These are phyloP conservation scores for Fermentozyma sake DNA, from an alignment of 1,139 yeast genomes.

Conservation along the genomic window DNA sequence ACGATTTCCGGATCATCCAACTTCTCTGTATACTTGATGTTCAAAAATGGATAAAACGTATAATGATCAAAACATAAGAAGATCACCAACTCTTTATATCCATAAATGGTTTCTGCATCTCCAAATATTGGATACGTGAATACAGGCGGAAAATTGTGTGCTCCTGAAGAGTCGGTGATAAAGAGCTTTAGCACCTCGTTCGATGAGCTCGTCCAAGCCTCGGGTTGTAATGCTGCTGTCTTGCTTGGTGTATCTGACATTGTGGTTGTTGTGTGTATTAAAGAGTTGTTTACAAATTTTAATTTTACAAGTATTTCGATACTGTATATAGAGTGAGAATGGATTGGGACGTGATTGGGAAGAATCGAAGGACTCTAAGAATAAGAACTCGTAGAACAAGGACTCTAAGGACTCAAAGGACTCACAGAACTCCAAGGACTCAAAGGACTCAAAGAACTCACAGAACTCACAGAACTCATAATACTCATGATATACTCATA, in stretches of 20 bases:
- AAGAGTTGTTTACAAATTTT: too few relatives aligned
- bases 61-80: slow-evolving; percentile 45
- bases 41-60: slow-evolving; percentile 45
- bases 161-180: slow-evolving; percentile 51
- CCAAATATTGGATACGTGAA: slow-evolving; percentile 95
- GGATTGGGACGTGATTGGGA: too few relatives aligned
- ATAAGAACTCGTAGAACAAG: too few relatives aligned
- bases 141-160: slow-evolving; percentile 57
- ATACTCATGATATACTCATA: too few relatives aligned
- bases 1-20: slow-evolving; percentile 47
- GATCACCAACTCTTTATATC: slow-evolving; percentile 64
- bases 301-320: too few relatives aligned
- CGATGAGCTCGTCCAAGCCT: slow-evolving; percentile 14
- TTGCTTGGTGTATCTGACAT: slow-evolving; percentile 2
- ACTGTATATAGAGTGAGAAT: too few relatives aligned
- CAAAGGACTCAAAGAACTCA: too few relatives aligned
- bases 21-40: slow-evolving; percentile 52
- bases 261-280: background rate
- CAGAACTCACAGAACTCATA: too few relatives aligned
- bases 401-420: too few relatives aligned
- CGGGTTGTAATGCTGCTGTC: slow-evolving; percentile 13
- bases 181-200: slow-evolving; percentile 13
- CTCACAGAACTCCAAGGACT: too few relatives aligned
- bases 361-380: too few relatives aligned
- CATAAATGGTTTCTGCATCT: slow-evolving; percentile 83